These are phyloP conservation scores for Auricularia sp. DNA, from an alignment of 768 basidiomycete species.

Conservation along the genomic window DNA sequence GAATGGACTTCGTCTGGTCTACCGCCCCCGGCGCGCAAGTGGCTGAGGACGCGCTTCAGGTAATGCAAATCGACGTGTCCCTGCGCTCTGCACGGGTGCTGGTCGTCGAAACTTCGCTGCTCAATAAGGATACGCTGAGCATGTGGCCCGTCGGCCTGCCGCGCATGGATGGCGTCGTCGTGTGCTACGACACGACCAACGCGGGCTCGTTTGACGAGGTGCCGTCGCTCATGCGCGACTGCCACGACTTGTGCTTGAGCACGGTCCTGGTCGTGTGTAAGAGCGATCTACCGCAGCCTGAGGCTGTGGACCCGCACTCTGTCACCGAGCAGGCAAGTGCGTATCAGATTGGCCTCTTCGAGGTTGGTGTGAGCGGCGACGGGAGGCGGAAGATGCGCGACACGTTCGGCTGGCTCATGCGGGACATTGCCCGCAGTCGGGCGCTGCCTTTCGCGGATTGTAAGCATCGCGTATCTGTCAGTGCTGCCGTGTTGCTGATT, in stretches of 20 bases:
- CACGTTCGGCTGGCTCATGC: slow-evolving; percentile 65
- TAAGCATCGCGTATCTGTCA: not conserved
- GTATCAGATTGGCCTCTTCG: slow-evolving; percentile 71
- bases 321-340: slow-evolving; percentile 42
- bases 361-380: slow-evolving; percentile 46
- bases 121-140: not conserved
- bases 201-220: slow-evolving; percentile 55
- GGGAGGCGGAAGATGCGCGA: slow-evolving; percentile 66
- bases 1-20: not conserved
- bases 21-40: not conserved
- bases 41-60: not conserved
- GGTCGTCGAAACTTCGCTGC: not conserved
- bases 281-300: slow-evolving; percentile 45
- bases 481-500: not conserved
- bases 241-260: not conserved
- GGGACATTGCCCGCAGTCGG: slow-evolving; percentile 32
- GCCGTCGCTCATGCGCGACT: slow-evolving; percentile 62
- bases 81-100: not conserved
- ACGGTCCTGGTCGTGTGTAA: slow-evolving; percentile 60
- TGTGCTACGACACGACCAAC: slow-evolving; percentile 76
- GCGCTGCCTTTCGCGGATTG: not conserved
- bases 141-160: not conserved
- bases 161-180: slow-evolving; percentile 61
- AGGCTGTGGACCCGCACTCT: slow-evolving; percentile 43
- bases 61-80: not conserved